phyloP scores from a whole-genome alignment of 2,329 filamentous ascomycete genomes.

The Grosmannia serpens region DNA sequence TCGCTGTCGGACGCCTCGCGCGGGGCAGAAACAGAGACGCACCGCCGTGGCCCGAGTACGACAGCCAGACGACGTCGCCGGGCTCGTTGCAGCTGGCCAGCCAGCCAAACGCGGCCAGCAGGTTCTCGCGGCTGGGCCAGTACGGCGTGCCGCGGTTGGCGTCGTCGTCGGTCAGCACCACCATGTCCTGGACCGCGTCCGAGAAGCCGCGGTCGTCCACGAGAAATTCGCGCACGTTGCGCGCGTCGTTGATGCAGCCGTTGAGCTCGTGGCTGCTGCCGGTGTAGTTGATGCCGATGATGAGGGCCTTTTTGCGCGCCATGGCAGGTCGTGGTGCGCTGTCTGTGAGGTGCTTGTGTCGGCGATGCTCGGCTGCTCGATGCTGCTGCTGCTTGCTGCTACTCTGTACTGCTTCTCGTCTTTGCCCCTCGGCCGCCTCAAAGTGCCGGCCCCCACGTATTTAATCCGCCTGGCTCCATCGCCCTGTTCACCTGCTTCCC shows the following conservation, averaged over 20 bases:
- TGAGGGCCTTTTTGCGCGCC: conserved; percentile 21
- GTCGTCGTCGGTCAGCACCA: conserved; percentile 23
- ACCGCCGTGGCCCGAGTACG: conserved; percentile 48
- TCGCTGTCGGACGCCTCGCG: background rate
- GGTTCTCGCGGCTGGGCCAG: conserved; percentile 22
- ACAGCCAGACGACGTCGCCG: conserved; percentile 40
- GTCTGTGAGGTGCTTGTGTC: background rate
- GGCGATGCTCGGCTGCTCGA: no score
- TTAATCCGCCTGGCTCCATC: background rate
- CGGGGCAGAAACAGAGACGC: background rate
- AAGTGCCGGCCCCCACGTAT: background rate
- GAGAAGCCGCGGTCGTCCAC: conserved; percentile 25
- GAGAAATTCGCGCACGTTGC: conserved; percentile 25
- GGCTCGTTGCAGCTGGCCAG: conserved; percentile 37
- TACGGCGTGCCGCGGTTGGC: conserved; percentile 21
- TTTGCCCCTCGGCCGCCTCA: background rate
- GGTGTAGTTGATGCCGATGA: conserved; percentile 49
- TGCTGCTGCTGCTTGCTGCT: no score
- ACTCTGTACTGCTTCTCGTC: no score
- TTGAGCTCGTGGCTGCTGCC: conserved; percentile 43
- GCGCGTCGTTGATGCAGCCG: conserved; percentile 36
- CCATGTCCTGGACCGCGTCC: conserved; percentile 20
- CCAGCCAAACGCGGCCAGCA: conserved; percentile 43
- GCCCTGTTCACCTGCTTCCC: no score
- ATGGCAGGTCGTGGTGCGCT: background rate